Conservation (phyloP, 108 stramenopile genomes). For the Pseudonitzschia multiseries region DNA sequence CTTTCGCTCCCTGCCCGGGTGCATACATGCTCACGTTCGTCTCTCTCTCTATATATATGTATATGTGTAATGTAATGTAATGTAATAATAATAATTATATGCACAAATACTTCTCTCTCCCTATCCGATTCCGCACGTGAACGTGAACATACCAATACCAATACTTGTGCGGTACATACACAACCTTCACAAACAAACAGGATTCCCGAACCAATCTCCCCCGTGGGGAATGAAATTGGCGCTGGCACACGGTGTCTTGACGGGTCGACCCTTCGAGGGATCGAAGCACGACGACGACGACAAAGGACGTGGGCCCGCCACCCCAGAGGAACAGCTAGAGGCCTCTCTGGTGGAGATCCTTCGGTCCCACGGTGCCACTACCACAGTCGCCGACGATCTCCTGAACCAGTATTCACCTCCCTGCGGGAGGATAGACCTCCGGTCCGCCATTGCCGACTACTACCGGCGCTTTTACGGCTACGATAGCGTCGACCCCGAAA, state of each 20-base stretch:
- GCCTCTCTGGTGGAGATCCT: constrained; percentile 16
- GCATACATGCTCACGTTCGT: too few species aligned
- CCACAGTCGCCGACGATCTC: constrained; percentile 31
- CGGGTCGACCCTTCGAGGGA: constrained; percentile 44
- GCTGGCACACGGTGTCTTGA: constrained; percentile 54
- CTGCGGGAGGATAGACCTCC: constrained; percentile 60
- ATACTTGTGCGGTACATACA: too few species aligned
- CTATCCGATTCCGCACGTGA: too few species aligned
- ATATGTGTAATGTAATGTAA: too few species aligned
- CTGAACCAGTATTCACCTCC: constrained; percentile 77
- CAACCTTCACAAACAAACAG: neutral
- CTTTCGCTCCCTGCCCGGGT: too few species aligned
- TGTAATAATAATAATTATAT: too few species aligned
- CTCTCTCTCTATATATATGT: too few species aligned
- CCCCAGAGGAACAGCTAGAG: neutral
- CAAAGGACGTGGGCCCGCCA: neutral
- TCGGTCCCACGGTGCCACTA: neutral
- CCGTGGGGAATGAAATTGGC: constrained; percentile 49
- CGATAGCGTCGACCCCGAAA: constrained; percentile 35
- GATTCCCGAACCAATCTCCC: constrained; percentile 72
- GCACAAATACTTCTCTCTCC: too few species aligned
- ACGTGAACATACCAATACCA: too few species aligned
- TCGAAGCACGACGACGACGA: constrained; percentile 4
- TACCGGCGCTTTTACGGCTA: constrained; percentile 60
- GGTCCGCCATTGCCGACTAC: constrained; percentile 48